A percentile compares a stretch with the other conserved stretches of the same genome.
Conservation (phyloP, 352 stramenopile genomes). For the Globisporangium radiosum region DNA sequence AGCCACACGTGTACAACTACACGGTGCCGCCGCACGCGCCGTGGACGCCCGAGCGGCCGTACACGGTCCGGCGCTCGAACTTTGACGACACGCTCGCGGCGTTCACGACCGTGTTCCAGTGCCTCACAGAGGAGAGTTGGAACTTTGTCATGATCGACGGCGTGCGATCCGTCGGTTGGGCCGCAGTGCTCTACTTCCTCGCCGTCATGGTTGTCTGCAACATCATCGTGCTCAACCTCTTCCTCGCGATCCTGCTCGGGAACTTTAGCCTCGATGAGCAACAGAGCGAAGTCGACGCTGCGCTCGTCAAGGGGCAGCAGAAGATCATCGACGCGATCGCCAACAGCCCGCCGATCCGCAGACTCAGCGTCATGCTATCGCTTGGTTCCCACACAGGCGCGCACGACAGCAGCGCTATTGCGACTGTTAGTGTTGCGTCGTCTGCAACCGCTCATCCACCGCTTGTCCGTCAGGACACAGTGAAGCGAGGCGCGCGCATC, state of each 20-base stretch:
- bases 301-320: constrained; percentile 23
- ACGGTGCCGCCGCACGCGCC: constrained; percentile 33
- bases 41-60: constrained; percentile 31
- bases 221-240: constrained; percentile 87
- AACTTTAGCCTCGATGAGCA: constrained; percentile 60
- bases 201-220: constrained; percentile 65
- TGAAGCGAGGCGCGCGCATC: constrained; percentile 1
- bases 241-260: constrained; percentile 82
- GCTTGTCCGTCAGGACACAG: constrained; percentile 2
- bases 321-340: constrained; percentile 18
- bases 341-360: constrained; percentile 4
- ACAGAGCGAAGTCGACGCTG: constrained; percentile 18
- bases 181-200: constrained; percentile 50
- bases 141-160: constrained; percentile 83
- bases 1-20: constrained; percentile 31
- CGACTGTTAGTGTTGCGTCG: not conserved
- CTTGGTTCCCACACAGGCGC: not conserved
- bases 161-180: constrained; percentile 37
- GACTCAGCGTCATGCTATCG: constrained; percentile 5
- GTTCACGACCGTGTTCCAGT: constrained; percentile 78
- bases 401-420: not conserved
- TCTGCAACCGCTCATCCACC: not conserved
- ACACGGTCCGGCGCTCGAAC: constrained; percentile 43
- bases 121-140: constrained; percentile 87
- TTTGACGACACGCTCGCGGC: constrained; percentile 48